These are phyloP conservation scores for Beauveria asiatica DNA, from an alignment of 2,329 filamentous ascomycete species.

Conservation along the genomic window DNA sequence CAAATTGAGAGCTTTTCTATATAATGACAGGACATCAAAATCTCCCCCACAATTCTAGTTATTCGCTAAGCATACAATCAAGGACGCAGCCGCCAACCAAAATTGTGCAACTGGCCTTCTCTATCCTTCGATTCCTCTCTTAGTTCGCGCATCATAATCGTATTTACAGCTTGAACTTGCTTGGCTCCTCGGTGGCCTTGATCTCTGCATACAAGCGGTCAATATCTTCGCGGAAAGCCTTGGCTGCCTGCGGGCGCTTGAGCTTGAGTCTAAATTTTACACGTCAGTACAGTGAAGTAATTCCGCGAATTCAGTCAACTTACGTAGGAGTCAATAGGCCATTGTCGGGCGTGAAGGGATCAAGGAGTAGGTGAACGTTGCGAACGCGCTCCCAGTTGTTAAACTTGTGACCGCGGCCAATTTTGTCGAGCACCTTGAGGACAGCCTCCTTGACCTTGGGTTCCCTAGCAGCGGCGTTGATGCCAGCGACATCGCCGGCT, in stretches of 20 bases:
- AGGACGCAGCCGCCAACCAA: not conserved
- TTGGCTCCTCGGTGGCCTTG: slow-evolving; percentile 25
- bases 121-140: not conserved
- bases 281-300: slow-evolving; percentile 10
- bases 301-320: slow-evolving; percentile 30
- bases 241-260: slow-evolving; percentile 49
- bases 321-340: slow-evolving; percentile 82
- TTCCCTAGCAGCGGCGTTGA: slow-evolving; percentile 60
- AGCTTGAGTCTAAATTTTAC: slow-evolving; percentile 43
- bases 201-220: slow-evolving; percentile 51
- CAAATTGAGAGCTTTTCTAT: not conserved
- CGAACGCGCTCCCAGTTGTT: slow-evolving; percentile 83
- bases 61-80: slow-evolving; percentile 6
- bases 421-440: slow-evolving; percentile 67
- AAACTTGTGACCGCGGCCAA: slow-evolving; percentile 78
- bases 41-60: not conserved
- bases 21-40: not conserved
- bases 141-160: too few species aligned
- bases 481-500: slow-evolving; percentile 54
- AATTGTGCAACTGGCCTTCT: not conserved
- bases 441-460: slow-evolving; percentile 66
- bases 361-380: slow-evolving; percentile 65
- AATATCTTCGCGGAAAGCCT: slow-evolving; percentile 44
- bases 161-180: slow-evolving; percentile 38
- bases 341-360: slow-evolving; percentile 91